Conservation (phyloP, 768 basidiomycete species). For the Tulasnella sp. region DNA sequence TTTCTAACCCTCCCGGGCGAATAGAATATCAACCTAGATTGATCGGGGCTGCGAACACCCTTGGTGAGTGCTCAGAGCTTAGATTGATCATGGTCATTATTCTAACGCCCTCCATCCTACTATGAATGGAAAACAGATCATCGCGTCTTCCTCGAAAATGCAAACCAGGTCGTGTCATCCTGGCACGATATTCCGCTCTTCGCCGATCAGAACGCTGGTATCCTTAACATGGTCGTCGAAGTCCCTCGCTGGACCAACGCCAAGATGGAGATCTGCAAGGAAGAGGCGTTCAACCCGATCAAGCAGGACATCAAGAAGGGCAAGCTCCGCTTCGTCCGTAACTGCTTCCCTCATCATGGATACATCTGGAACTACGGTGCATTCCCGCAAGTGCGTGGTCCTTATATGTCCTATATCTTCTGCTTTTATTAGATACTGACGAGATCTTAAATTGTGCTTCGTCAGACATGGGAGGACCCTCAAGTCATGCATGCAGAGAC, state of each 20-base stretch:
- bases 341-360: constrained; percentile 99
- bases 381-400: constrained; percentile 74
- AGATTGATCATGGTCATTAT: background rate
- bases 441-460: too few relatives aligned
- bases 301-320: constrained; percentile 98
- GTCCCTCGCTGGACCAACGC: constrained; percentile 99
- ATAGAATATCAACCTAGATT: constrained; percentile 52
- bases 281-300: constrained; percentile 99
- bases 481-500: constrained; percentile 80
- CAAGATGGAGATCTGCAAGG: constrained; percentile 99
- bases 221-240: constrained; percentile 99
- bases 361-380: constrained; percentile 99
- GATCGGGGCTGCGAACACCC: constrained; percentile 84
- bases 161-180: constrained; percentile 64
- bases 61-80: constrained; percentile 47
- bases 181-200: constrained; percentile 98
- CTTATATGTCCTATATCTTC: background rate
- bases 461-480: constrained; percentile 97
- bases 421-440: too few relatives aligned
- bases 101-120: background rate
- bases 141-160: constrained; percentile 85
- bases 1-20: background rate
- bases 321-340: constrained; percentile 91
- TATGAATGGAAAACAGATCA: constrained; percentile 50
- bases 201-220: constrained; percentile 86